Conservation (phyloP, 345 rosid species). For the Zanthoxylum bungeanum region DNA sequence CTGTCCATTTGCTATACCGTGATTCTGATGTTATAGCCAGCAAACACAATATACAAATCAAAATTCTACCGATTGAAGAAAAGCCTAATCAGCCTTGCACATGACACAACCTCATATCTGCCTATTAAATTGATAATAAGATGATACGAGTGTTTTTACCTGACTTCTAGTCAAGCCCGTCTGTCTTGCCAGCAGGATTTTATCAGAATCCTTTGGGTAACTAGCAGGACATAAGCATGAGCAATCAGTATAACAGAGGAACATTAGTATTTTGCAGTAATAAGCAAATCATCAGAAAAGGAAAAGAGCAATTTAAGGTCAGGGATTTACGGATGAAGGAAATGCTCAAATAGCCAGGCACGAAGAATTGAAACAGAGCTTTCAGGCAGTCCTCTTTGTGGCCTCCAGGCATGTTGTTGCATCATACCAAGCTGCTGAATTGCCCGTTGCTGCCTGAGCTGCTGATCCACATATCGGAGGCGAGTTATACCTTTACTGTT, state of each 20-base stretch:
- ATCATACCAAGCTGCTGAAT: constrained; percentile 90
- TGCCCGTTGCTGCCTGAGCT: constrained; percentile 88
- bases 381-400: constrained; percentile 95
- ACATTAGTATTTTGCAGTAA: neutral
- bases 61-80: neutral
- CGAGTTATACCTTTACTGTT: constrained; percentile 69
- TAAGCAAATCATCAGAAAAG: neutral
- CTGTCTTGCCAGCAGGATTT: constrained; percentile 96
- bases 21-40: neutral
- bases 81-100: neutral
- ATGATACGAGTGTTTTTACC: constrained; percentile 35
- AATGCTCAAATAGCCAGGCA: constrained; percentile 99
- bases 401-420: constrained; percentile 92
- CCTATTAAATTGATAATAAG: neutral
- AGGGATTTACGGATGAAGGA: constrained; percentile 85
- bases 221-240: constrained; percentile 28
- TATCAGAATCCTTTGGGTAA: constrained; percentile 97
- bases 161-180: constrained; percentile 97
- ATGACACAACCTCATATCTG: neutral
- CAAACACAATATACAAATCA: neutral
- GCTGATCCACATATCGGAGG: constrained; percentile 86
- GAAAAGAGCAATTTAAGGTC: neutral
- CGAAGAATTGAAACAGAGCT: constrained; percentile 90
- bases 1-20: neutral
- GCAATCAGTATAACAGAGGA: neutral